Evolutionary conservation across 2,329 filamentous ascomycete species (phyloP), one percentile per base, ranked within the genome.

Genomic region (Thielaviopsis musarum): DNA sequence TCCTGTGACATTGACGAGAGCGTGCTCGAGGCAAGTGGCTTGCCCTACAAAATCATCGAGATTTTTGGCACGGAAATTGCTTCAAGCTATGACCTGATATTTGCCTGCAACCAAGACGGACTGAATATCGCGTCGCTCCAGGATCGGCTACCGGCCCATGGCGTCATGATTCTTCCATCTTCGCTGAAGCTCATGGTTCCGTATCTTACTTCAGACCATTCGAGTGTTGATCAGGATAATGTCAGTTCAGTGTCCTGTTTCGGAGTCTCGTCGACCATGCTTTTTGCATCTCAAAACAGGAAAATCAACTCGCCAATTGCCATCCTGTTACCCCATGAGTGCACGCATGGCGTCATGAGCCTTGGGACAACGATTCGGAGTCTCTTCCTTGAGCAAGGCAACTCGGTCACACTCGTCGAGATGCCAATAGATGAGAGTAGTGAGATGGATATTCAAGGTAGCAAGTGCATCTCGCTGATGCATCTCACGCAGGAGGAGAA

Each of bases 391-490:
- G 22, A 53, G 15, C 9, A 19, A 6, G 38, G 24, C 19, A 30
- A 54, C 28, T 26, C 49, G 17, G 26, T 19, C 24, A 52, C 45
- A 17, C 49, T 52, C 13, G 22, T 60, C 3, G 22, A 26, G 5
- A 48, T 49, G 24, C 52, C 58, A 15, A 13, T 52, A 2, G 58
- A 41, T 28, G 26, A 56, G 12, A 13, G 10, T 9, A 17, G 45
- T 7, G 21, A 10, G n/a, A 49, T 19, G 7, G 34, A 41, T 15
- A 9, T 49, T 19, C 24, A 56, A 17, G 48, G 41, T 12, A 22
- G 28, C 24, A 45, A 48, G 45, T 49, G 51, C 54, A 59, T 61
- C 19, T 61, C 60, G 5, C 54, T 61, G 15, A n/a, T 55, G 41
- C 57, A 61, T 53, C 48, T 61, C 2, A 21, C 57, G 7, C 6